These are phyloP conservation scores for Diutina catenulata DNA, from an alignment of 1,139 yeast species.

Conservation along the genomic window DNA sequence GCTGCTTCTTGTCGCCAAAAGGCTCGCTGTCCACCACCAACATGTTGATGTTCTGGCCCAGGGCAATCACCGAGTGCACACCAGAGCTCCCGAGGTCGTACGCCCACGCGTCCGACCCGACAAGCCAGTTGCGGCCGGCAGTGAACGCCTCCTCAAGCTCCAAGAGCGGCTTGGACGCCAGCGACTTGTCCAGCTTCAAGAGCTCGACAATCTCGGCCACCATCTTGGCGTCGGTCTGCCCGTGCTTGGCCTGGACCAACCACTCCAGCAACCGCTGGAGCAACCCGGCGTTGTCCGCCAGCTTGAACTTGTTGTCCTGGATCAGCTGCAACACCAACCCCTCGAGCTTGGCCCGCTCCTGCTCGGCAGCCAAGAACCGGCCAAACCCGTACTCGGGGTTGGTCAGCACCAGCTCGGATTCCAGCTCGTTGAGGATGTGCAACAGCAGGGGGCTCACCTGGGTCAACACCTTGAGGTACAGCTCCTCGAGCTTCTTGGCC, in stretches of 20 bases:
- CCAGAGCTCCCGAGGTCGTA: constrained; percentile 89
- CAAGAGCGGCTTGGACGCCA: constrained; percentile 33
- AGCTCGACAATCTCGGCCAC: constrained; percentile 25
- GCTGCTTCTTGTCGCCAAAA: constrained; percentile 21
- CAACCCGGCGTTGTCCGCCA: constrained; percentile 14
- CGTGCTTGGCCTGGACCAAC: constrained; percentile 37
- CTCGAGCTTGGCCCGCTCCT: constrained; percentile 36
- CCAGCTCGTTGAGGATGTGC: constrained; percentile 44
- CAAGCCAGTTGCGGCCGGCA: constrained; percentile 58
- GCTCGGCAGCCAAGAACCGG: constrained; percentile 46
- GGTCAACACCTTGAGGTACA: constrained; percentile 62
- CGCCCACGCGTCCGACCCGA: constrained; percentile 95
- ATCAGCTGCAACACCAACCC: constrained; percentile 38
- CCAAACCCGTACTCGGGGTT: constrained; percentile 89
- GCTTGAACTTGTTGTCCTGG: constrained; percentile 14
- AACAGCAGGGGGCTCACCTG: constrained; percentile 49
- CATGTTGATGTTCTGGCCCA: constrained; percentile 72
- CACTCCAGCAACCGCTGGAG: constrained; percentile 57
- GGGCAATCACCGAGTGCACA: constrained; percentile 71
- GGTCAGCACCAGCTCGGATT: constrained; percentile 27
- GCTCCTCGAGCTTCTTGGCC: constrained; percentile 53
- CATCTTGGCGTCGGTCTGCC: constrained; percentile 12
- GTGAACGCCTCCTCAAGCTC: constrained; percentile 32
- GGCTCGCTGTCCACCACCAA: constrained; percentile 89
- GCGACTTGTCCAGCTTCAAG: constrained; percentile 29